Evolutionary conservation across 805 yeast genomes (phyloP).

Genomic region (Wickerhamiella australiensis): DNA sequence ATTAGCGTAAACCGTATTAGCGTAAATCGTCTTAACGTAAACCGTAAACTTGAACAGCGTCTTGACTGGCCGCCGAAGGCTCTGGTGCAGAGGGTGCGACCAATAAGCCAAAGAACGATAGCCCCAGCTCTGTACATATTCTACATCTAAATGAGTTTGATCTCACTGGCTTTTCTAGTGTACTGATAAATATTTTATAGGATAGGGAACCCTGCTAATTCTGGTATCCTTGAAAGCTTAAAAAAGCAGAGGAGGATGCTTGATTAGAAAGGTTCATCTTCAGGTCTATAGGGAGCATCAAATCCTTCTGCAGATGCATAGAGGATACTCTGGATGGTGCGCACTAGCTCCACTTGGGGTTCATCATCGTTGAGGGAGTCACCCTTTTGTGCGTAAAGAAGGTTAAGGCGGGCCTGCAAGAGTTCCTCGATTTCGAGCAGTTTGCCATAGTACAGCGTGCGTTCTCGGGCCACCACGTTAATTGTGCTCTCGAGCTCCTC

Average conservation of each 20-base stretch:
- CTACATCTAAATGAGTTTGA: too few relatives aligned
- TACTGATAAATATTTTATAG: not conserved
- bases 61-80: too few relatives aligned
- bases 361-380: constrained; percentile 24
- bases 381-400: constrained; percentile 34
- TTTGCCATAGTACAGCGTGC: constrained; percentile 84
- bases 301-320: constrained; percentile 80
- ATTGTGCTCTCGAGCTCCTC: constrained; percentile 38
- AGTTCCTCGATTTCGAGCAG: constrained; percentile 78
- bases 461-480: constrained; percentile 53
- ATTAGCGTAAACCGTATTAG: too few relatives aligned
- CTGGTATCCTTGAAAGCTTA: too few relatives aligned
- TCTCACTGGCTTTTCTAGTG: too few relatives aligned
- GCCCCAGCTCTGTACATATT: too few relatives aligned
- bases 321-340: constrained; percentile 61
- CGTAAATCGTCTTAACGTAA: too few relatives aligned
- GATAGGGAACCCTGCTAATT: not conserved
- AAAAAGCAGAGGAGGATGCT: too few relatives aligned
- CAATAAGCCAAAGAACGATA: too few relatives aligned
- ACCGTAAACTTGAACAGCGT: too few relatives aligned
- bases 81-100: too few relatives aligned
- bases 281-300: constrained; percentile 36
- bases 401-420: constrained; percentile 49
- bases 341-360: constrained; percentile 31
- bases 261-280: constrained; percentile 20